phyloP scores from a whole-genome alignment of 257 asterid genomes.

The Solanum bulbocastanum region DNA sequence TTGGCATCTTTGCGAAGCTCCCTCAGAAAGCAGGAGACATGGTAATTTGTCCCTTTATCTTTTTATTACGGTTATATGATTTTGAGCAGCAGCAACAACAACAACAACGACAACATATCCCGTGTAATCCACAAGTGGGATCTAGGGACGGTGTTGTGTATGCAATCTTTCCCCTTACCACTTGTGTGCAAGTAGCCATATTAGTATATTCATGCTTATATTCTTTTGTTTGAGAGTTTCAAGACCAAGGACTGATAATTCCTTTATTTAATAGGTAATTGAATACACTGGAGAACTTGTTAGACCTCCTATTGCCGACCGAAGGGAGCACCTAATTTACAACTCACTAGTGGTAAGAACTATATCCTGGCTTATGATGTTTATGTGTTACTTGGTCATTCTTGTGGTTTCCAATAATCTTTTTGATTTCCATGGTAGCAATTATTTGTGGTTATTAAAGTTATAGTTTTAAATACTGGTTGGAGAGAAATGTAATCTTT shows the following conservation, averaged over 20 bases:
- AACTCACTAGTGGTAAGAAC: slow-evolving; percentile 86
- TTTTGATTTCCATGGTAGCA: neutral
- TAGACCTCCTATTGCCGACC: slow-evolving; percentile 88
- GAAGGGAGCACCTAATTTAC: slow-evolving; percentile 83
- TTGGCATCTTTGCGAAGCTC: slow-evolving; percentile 76
- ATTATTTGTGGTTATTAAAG: neutral
- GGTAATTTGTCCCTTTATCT: slow-evolving; percentile 28
- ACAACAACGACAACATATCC: neutral
- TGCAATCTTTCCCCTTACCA: neutral
- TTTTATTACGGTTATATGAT: slow-evolving; percentile 4
- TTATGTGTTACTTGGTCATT: neutral
- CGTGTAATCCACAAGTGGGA: neutral
- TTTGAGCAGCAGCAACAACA: neutral
- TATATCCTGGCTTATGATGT: slow-evolving; percentile 6
- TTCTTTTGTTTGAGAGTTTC: neutral
- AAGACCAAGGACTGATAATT: slow-evolving; percentile 1
- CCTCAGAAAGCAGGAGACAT: slow-evolving; percentile 95
- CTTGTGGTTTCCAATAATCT: neutral
- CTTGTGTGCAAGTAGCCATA: neutral
- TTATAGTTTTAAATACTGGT: neutral
- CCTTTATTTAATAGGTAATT: slow-evolving; percentile 50
- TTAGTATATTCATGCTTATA: neutral
- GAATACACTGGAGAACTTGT: slow-evolving; percentile 94
- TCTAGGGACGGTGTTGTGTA: neutral
- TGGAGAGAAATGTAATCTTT: neutral